Evolutionary conservation across 2,329 filamentous ascomycete species (phyloP).

Genomic region (Endothia cerciana): DNA sequence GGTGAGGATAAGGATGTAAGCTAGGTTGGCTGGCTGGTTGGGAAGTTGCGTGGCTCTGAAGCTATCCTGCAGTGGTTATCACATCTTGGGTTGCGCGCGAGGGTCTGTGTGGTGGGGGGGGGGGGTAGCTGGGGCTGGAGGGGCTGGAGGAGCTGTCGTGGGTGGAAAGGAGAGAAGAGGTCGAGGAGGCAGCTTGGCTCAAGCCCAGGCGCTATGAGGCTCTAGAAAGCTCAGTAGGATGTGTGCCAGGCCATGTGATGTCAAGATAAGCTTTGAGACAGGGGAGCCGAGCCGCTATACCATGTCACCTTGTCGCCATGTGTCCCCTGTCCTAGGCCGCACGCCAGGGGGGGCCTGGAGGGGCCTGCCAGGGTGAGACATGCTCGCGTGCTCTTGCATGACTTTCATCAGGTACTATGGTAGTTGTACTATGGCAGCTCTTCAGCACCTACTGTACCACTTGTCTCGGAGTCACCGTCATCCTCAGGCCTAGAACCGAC

Average conservation of each 20-base stretch:
- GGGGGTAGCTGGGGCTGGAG: background rate
- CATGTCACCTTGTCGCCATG: background rate
- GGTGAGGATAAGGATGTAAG: background rate
- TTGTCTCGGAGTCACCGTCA: too few relatives aligned
- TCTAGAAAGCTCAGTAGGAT: background rate
- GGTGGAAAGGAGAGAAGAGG: background rate
- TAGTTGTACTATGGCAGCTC: too few relatives aligned
- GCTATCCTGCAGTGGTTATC: constrained; percentile 21
- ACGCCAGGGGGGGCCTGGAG: too few relatives aligned
- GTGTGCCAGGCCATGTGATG: constrained; percentile 14
- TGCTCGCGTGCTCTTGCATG: background rate
- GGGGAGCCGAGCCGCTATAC: constrained; percentile 8
- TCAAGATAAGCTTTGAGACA: constrained; percentile 24
- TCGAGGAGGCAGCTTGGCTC: background rate
- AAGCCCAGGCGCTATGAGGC: background rate
- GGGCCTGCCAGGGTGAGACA: background rate
- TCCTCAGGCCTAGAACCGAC: too few relatives aligned
- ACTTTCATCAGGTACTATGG: too few relatives aligned
- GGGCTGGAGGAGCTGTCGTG: constrained; percentile 7
- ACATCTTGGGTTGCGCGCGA: constrained; percentile 20
- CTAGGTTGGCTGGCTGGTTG: background rate
- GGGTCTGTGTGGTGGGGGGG: background rate
- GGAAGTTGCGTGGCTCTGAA: constrained; percentile 8
- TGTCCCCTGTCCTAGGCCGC: background rate
- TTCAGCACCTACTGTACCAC: too few relatives aligned